Base-by-base conservation (phyloP, 176 grass and related monocot species). In the Oryza meyeriana region DNA sequence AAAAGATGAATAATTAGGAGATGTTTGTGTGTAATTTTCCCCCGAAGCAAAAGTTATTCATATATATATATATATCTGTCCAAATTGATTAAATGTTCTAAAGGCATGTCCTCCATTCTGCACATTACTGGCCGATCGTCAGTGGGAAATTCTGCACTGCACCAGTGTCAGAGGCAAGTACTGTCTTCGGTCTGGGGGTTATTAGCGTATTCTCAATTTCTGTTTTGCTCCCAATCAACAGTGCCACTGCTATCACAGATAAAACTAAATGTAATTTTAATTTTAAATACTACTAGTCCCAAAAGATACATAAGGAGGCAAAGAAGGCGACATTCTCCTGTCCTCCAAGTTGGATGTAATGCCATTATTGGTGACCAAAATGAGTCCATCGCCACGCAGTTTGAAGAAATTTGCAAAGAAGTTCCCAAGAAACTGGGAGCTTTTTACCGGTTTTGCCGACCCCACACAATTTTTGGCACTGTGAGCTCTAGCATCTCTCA, bases 401-500 rank as follows among this genome's bases (percentile, higher is more conserved):
- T 83, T 39, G 38, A 78, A 30, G 28, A 50, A 48, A 39, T 69
- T 62, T 12, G 33, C 8, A 10, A 7, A 75, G 24, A 33, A 20
- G 10, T 84, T 40, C 24, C 5, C 14, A 82, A 85, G 16, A 84
- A 88, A 32, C 14, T 88, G 40, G 28, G 70, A 22, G 83, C 91
- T 28, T 97, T 97, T 39, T 90, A 88, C 40, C 66, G 55, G 57
- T 97, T 97, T 76, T 92, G 72, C 72, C 87, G 94, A 22, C 94
- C 91, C 30, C 94, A 97, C 61, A 94, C 94, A 67, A 84, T 97
- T 8, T 86, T 90, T 20, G 94, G 91, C 79, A 94, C 94, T 5
- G 94, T 94, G 83, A 92, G 94, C 24, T 70, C 20, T 81, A 20
- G 31, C 41, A 69, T 62, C 9, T 12, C 3, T 57, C 16, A 34